Evolutionary conservation across 805 yeast species (phyloP), one percentile per base, ranked within the genome.

Genomic region (Candida oleophila): DNA sequence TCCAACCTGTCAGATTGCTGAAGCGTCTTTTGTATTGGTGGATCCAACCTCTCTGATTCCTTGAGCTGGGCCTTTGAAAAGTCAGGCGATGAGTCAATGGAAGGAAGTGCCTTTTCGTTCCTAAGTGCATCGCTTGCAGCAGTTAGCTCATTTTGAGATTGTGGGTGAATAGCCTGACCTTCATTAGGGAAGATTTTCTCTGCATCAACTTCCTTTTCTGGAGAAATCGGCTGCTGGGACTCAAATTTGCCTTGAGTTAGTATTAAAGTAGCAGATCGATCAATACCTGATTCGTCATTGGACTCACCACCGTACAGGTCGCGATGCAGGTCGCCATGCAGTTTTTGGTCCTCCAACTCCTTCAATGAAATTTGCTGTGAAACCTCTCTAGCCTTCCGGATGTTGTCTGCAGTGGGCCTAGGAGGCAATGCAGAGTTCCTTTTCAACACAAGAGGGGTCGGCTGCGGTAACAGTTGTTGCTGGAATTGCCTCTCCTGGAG

Each of bases 391-490:
- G 66, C 67, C 41, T 53, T 54, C 19, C 43, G 48, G n/a, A 62
- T 25, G 38, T 53, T 54, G 11, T 62, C 67, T 8, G 45, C 45
- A 18, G 62, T 56, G 4, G 67, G 65, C 35, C 65, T 54, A 34
- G 64, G 65, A 3, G 65, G 65, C 39, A 60, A 45, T n/a, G 45
- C 30, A 4, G 42, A 14, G 12, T 42, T 14, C n/a, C 22, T 41
- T 9, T 36, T 22, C 19, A 22, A 15, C 18, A 22, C n/a, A 14
- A 19, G 7, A 7, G 35, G 25, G 14, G 22, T 19, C 12, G 39
- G 14, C 12, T 15, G 14, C 8, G 4, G 21, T 33, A 8, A 15
- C 18, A 19, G 20, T 12, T 36, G n/a, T 12, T 36, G 9, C 12
- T 9, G 21, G 16, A n/a, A n/a, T n/a, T n/a, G 16, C 5, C 19